These are phyloP conservation scores for Spathaspora girioi DNA, from an alignment of 805 yeast genomes.

Conservation along the genomic window DNA sequence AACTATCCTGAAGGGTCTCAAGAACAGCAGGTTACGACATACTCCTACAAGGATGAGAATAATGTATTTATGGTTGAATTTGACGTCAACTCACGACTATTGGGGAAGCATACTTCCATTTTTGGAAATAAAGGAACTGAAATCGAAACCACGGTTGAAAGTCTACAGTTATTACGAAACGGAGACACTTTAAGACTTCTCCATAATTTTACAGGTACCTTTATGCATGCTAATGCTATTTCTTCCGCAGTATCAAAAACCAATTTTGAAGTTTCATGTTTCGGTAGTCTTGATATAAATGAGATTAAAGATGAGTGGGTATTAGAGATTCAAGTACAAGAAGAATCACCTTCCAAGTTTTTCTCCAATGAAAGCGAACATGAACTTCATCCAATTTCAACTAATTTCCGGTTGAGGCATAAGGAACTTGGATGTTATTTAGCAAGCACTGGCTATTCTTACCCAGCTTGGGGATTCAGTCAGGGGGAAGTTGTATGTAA, in stretches of 20 bases:
- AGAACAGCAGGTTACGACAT: conserved; percentile 94
- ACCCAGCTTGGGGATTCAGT: conserved; percentile 82
- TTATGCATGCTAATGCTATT: conserved; percentile 79
- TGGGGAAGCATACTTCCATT: conserved; percentile 19
- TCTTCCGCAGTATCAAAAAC: conserved; percentile 67
- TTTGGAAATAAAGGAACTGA: conserved; percentile 16
- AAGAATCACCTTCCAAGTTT: conserved; percentile 35
- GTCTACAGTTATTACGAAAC: conserved; percentile 37
- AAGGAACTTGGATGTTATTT: conserved; percentile 67
- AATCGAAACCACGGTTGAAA: not conserved
- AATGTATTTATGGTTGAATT: conserved; percentile 77
- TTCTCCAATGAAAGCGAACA: conserved; percentile 44
- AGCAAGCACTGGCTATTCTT: conserved; percentile 65
- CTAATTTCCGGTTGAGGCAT: conserved; percentile 67
- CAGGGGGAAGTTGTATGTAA: conserved; percentile 80
- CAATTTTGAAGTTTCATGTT: conserved; percentile 83
- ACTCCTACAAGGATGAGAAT: conserved; percentile 83
- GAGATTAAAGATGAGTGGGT: conserved; percentile 90
- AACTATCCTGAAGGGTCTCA: conserved; percentile 85
- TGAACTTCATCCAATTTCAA: conserved; percentile 69
- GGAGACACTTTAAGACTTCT: conserved; percentile 68
- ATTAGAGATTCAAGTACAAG: conserved; percentile 73
- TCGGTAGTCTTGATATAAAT: conserved; percentile 68
- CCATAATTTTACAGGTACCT: conserved; percentile 68
- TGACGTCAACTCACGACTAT: conserved; percentile 19